phyloP scores from a whole-genome alignment of 1,284 basidiomycete genomes.

The Volvariella surrecta region DNA sequence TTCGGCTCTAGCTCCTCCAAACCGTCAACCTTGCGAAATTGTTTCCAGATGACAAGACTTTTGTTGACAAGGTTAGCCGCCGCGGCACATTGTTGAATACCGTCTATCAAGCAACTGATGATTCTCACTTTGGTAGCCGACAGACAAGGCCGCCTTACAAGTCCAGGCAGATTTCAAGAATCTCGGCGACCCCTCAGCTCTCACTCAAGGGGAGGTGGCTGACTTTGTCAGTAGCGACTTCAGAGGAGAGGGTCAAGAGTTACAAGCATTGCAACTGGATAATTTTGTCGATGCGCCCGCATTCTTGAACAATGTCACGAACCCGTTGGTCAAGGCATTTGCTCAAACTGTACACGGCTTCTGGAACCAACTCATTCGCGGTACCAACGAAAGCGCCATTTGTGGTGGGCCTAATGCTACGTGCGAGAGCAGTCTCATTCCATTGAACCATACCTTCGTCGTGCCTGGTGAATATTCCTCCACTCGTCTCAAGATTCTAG shows the following conservation, averaged over 20 bases:
- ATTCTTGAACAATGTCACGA: constrained; percentile 66
- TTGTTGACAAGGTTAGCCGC: constrained; percentile 64
- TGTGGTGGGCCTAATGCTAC: constrained; percentile 39
- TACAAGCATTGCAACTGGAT: constrained; percentile 54
- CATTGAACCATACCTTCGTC: constrained; percentile 85
- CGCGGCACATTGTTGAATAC: not conserved
- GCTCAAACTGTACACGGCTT: constrained; percentile 72
- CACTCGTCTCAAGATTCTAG: constrained; percentile 9
- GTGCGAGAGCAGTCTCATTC: constrained; percentile 82
- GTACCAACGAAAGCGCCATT: constrained; percentile 62
- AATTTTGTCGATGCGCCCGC: constrained; percentile 60
- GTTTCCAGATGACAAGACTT: constrained; percentile 81
- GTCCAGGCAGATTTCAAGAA: constrained; percentile 67
- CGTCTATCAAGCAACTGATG: not conserved
- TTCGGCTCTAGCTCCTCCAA: constrained; percentile 57
- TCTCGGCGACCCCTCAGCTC: constrained; percentile 33
- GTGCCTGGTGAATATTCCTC: constrained; percentile 59
- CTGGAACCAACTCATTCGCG: constrained; percentile 74
- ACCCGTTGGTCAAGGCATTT: constrained; percentile 68
- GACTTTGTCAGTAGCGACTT: constrained; percentile 76
- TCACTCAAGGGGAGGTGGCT: constrained; percentile 53
- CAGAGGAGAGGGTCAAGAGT: constrained; percentile 77
- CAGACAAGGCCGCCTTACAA: constrained; percentile 50
- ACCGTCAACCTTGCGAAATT: constrained; percentile 75
- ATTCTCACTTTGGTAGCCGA: constrained; percentile 42